Base-by-base conservation (phyloP, 345 rosid genomes). In the Euphorbia tirucalli region DNA sequence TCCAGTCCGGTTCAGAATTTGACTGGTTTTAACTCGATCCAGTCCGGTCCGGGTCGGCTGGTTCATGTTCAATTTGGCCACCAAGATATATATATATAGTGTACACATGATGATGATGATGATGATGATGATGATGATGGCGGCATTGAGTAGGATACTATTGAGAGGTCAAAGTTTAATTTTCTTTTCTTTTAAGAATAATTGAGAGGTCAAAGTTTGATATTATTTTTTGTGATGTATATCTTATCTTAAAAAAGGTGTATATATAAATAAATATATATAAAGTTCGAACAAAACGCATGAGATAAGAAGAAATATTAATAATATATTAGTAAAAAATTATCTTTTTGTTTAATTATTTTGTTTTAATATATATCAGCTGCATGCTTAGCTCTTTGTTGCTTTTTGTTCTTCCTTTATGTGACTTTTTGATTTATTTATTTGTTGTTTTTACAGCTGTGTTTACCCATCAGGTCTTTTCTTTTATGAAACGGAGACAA, bases 381-480 rank as follows among this genome's bases (percentile, higher is more conserved):
- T 56, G 78, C 44, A 66, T 69, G 77, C 65, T 27, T 19, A 59
- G 21, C 30, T 13, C 28, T n/a, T 65, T 37, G 41, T 69, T 72
- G 61, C 73, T 50, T 60, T 72, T 70, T 73, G 6, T 50, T 41
- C 44, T 5, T 41, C 22, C 24, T 52, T 52, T 16, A 52, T 35
- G 21, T 3, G 72, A 70, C 57, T 49, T 11, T 46, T 56, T 71
- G n/a, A 11, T 19, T 57, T 37, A 5, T 11, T 32, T n/a, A 10
- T 18, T 62, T 39, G 14, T 63, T 57, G 66, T 65, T 65, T 48
- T 60, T 66, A 65, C 69, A 69, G 77, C 75, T 76, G 55, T 74
- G 48, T 70, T 62, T 64, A 65, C 81, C 70, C 37, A 61, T 60
- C 78, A 73, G 58, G 69, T 78, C 85, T 71, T 76, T 78, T 78